Percentiles rank a stretch among this genome's conserved stretches.
Evolutionary conservation across 768 basidiomycete genomes (phyloP).

Genomic region (Naganishia vaughanmartiniae): DNA sequence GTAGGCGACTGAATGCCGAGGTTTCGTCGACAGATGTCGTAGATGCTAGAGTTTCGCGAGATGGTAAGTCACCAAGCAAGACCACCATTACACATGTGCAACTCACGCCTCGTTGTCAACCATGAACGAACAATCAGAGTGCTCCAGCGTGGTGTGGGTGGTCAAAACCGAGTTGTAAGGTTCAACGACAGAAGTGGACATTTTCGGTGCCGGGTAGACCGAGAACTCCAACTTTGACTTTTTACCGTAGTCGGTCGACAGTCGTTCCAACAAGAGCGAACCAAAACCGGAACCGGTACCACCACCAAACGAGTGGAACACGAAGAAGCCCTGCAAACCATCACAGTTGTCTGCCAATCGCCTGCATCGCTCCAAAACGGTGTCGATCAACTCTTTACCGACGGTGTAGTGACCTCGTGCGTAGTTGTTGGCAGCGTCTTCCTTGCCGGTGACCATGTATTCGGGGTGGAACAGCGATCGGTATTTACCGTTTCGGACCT

Average conservation of each 20-base stretch:
- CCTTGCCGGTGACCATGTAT: constrained; percentile 93
- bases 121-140: constrained; percentile 99
- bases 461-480: constrained; percentile 98
- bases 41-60: constrained; percentile 61
- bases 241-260: constrained; percentile 98
- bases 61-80: not conserved
- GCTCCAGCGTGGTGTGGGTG: constrained; percentile 97
- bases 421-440: constrained; percentile 99
- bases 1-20: constrained; percentile 79
- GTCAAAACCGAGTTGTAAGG: constrained; percentile 95
- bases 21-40: constrained; percentile 98
- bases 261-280: constrained; percentile 91
- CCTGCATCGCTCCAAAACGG: constrained; percentile 94
- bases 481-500: constrained; percentile 93
- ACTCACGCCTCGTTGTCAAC: constrained; percentile 87
- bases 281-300: constrained; percentile 99
- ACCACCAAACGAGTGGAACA: constrained; percentile 99
- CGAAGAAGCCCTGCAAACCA: constrained; percentile 98
- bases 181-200: constrained; percentile 95
- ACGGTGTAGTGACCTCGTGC: constrained; percentile 99
- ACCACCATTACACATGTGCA: not conserved
- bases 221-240: constrained; percentile 99
- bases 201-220: constrained; percentile 90
- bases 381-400: constrained; percentile 96
- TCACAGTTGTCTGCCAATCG: constrained; percentile 96